A percentile compares a stretch with the other conserved stretches of the same genome.
Conservation (phyloP, 2,329 filamentous ascomycete genomes). For the Atkinsonella hypoxylon region DNA sequence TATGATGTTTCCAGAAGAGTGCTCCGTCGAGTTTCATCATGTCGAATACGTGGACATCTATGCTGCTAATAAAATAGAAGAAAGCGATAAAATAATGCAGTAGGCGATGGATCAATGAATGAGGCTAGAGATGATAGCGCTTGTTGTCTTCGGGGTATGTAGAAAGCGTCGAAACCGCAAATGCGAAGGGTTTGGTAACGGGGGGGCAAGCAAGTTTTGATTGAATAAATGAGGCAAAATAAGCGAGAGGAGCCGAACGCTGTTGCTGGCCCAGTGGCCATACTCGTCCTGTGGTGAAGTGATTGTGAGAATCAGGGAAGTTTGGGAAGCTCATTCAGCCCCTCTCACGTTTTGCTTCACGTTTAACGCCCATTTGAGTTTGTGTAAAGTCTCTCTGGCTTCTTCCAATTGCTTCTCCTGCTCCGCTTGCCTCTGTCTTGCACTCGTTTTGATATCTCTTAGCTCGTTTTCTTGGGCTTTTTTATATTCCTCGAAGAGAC, state of each 20-base stretch:
- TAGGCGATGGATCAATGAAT: slow-evolving; percentile 1
- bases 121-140: not conserved
- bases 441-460: slow-evolving; percentile 44
- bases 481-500: slow-evolving; percentile 54
- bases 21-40: slow-evolving; percentile 7
- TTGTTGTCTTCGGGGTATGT: not conserved
- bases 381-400: slow-evolving; percentile 47
- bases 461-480: slow-evolving; percentile 49
- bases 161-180: not conserved
- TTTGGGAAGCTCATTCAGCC: slow-evolving; percentile 28
- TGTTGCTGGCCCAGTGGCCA: not conserved
- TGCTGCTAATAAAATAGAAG: slow-evolving; percentile 2
- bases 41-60: slow-evolving; percentile 3
- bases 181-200: no score
- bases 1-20: not conserved
- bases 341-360: slow-evolving; percentile 50
- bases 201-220: not conserved
- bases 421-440: slow-evolving; percentile 45
- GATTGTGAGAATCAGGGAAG: not conserved
- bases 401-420: slow-evolving; percentile 48
- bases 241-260: not conserved
- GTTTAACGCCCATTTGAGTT: slow-evolving; percentile 62
- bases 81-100: not conserved
- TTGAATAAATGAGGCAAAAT: not conserved
- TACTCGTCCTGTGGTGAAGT: not conserved